These are phyloP conservation scores for Torulaspora globosa DNA, from an alignment of 1,139 yeast species.

Conservation along the genomic window DNA sequence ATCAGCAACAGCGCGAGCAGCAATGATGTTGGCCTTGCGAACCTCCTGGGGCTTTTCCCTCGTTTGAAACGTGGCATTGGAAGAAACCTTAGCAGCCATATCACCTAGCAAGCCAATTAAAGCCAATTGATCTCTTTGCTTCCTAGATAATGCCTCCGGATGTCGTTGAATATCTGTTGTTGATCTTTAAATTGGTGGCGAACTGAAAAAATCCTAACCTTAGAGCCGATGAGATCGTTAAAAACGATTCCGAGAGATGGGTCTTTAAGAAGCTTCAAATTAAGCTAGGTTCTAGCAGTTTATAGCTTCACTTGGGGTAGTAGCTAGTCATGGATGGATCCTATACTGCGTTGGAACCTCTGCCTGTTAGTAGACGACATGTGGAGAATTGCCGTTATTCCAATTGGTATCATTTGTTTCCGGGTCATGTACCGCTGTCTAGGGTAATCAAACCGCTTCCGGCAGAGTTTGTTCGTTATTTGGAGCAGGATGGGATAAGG, in stretches of 20 bases:
- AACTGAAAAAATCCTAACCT: conserved; percentile 7
- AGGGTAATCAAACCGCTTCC: conserved; percentile 65
- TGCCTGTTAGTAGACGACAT: conserved; percentile 47
- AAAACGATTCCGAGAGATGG: conserved; percentile 4
- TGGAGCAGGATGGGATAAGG: conserved; percentile 70
- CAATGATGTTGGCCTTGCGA: conserved; percentile 84
- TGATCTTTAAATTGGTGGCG: conserved; percentile 10
- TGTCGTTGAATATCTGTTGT: neutral
- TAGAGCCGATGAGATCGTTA: conserved; percentile 9
- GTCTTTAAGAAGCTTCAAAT: neutral
- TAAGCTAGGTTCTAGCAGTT: neutral
- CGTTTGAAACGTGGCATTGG: conserved; percentile 87
- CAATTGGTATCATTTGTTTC: conserved; percentile 62
- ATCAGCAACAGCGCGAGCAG: conserved; percentile 97
- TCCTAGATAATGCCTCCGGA: neutral
- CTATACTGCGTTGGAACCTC: conserved; percentile 34
- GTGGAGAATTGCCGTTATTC: conserved; percentile 68
- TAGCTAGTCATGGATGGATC: conserved; percentile 6
- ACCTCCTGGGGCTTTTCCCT: conserved; percentile 98
- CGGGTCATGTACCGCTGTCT: conserved; percentile 48
- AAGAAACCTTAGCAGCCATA: conserved; percentile 43
- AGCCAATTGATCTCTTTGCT: conserved; percentile 5
- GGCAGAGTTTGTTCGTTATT: conserved; percentile 58
- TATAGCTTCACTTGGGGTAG: neutral
- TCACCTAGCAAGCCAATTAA: neutral